Base-by-base conservation (phyloP, 2,329 filamentous ascomycete genomes). In the Trichoderma guizhouense region DNA sequence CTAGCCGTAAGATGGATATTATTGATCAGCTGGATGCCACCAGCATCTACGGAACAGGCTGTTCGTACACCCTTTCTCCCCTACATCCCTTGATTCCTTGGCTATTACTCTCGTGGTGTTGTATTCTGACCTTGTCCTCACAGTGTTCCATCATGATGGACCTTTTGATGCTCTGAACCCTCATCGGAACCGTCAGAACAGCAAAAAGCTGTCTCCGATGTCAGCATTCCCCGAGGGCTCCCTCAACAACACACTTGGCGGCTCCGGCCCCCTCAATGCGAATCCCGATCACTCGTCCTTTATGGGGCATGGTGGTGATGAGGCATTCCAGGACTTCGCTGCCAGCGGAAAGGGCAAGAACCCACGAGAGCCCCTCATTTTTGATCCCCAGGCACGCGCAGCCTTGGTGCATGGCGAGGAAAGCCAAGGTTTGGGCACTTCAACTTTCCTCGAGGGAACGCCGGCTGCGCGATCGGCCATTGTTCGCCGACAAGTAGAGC, bases 11-110 rank as follows among this genome's bases (percentile, higher is more conserved):
- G 75, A 82, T 98, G 75, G 96, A 99, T 80, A 88, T 98, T 60
- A 98, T 99, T 78, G 96, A 99, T 83, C 95, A 98, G 81, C 86
- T 99, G 75, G 96, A 98, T 84, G 95, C 96, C 74, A 98, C 95
- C 5, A 95, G 95, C 80, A 97, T 98, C 76, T 98, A 97, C 79
- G 95, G 96, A 71, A 93, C 92, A 77, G 95, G 95, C 82, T 85
- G 94, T 97, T 86, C 83, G 93, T 90, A 62, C 53, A 55, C 26
- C 36, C 24, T 2, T 4, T 36, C 14, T n/a, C 15, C 39, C 7
- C 24, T 30, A 15, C 14, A 12, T 18, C 14, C 24, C 32, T 32
- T 57, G 21, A 39, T 30, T 24, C 32, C 11, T 39, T 26, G n/a
- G 8, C 11, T 26, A 26, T 14, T 15, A 28, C 21, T n/a, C 43